phyloP scores from a whole-genome alignment of 306 rosid species.

The Vigna radiata region DNA sequence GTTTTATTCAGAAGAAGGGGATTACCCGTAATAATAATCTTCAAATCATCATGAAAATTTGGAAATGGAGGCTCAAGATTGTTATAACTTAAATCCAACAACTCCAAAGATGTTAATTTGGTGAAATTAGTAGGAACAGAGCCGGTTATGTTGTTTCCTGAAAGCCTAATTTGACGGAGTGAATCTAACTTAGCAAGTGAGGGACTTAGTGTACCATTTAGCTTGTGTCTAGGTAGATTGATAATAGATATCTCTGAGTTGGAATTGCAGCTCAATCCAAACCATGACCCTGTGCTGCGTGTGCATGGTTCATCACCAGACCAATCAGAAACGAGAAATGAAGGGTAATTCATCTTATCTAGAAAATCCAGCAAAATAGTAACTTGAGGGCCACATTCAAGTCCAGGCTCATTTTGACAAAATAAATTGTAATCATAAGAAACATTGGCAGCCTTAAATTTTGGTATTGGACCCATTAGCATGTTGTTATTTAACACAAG shows the following conservation, averaged over 20 bases:
- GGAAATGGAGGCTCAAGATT: conserved; percentile 75
- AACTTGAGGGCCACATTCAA: conserved; percentile 67
- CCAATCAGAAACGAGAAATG: conserved; percentile 68
- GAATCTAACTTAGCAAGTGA: conserved; percentile 73
- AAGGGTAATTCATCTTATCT: conserved; percentile 64
- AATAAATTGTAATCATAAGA: conserved; percentile 61
- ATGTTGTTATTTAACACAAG: conserved; percentile 71
- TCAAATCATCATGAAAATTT: conserved; percentile 54
- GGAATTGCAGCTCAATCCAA: conserved; percentile 74
- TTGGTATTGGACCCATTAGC: conserved; percentile 80
- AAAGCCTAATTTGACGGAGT: conserved; percentile 62
- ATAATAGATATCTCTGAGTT: conserved; percentile 60
- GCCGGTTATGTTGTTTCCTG: conserved; percentile 64
- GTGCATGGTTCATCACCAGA: conserved; percentile 75
- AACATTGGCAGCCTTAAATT: conserved; percentile 63
- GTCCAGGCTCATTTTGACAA: conserved; percentile 68
- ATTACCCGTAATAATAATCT: conserved; percentile 58
- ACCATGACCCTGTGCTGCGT: conserved; percentile 60
- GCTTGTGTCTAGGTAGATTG: conserved; percentile 64
- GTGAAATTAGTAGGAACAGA: conserved; percentile 60
- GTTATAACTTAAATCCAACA: conserved; percentile 73
- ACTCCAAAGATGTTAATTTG: conserved; percentile 57
- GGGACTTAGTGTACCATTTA: conserved; percentile 77
- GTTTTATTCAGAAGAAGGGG: conserved; percentile 56
- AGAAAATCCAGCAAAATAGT: conserved; percentile 68